These are phyloP conservation scores for Salix brachista DNA, from an alignment of 345 rosid genomes.

Conservation along the genomic window DNA sequence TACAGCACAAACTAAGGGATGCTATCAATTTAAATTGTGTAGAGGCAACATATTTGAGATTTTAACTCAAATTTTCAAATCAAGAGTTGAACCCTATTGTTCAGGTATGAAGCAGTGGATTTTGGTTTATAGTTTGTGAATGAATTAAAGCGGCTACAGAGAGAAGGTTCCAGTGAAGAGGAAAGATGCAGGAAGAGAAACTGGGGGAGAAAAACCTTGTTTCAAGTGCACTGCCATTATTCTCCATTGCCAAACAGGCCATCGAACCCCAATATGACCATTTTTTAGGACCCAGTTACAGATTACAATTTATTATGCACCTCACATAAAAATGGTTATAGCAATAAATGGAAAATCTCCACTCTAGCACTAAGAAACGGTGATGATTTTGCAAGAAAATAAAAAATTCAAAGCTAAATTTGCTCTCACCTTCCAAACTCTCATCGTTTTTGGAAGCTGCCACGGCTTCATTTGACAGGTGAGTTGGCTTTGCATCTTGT, in stretches of 20 bases:
- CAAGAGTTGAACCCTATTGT: not conserved
- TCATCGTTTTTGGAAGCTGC: conserved; percentile 2
- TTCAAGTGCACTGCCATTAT: too few relatives aligned
- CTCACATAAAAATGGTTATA: too few relatives aligned
- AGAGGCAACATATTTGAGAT: not conserved
- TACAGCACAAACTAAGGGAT: not conserved
- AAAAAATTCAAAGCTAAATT: not conserved
- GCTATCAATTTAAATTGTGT: not conserved
- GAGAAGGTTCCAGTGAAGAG: too few relatives aligned
- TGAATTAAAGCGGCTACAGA: too few relatives aligned
- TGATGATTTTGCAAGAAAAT: not conserved
- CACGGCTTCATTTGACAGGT: conserved; percentile 9
- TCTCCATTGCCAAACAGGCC: too few relatives aligned
- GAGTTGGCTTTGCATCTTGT: conserved; percentile 4
- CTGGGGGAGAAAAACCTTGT: too few relatives aligned
- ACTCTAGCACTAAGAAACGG: not conserved
- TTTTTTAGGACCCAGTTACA: too few relatives aligned
- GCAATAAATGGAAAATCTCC: too few relatives aligned
- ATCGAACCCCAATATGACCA: too few relatives aligned
- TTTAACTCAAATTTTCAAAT: not conserved
- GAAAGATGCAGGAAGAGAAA: too few relatives aligned
- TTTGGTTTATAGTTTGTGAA: not conserved
- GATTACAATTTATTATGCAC: too few relatives aligned
- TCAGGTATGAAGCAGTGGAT: not conserved
- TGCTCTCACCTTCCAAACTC: conserved; percentile 2